A percentile compares a stretch with the other conserved stretches of the same genome.
These are phyloP conservation scores for Emiliania huxleyi DNA, from an alignment of 78 protist genomes.

Conservation along the genomic window DNA sequence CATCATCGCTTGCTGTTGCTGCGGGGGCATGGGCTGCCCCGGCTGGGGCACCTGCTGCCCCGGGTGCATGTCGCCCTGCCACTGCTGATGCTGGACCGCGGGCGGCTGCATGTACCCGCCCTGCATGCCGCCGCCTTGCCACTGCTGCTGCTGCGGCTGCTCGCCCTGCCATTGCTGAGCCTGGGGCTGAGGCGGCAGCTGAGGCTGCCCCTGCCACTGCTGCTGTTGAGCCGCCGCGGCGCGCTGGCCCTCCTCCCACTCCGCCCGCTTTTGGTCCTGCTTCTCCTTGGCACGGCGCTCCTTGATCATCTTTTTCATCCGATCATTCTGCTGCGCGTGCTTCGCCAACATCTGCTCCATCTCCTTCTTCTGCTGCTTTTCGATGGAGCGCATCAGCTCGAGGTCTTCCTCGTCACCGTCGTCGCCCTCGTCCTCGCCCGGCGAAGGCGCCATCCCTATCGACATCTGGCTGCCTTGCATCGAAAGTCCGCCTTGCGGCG, in stretches of 20 bases:
- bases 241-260: too few species aligned
- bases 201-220: too few species aligned
- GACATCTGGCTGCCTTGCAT: too few species aligned
- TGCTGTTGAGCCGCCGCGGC: too few species aligned
- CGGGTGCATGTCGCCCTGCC: background rate
- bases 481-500: too few species aligned
- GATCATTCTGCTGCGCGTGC: background rate
- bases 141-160: background rate
- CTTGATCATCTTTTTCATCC: background rate
- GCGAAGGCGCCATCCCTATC: too few species aligned
- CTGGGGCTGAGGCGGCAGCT: background rate
- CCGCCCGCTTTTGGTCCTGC: background rate
- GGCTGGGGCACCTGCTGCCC: background rate
- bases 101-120: background rate
- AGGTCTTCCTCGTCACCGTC: background rate
- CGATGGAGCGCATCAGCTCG: background rate
- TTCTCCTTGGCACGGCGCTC: background rate
- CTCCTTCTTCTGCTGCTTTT: background rate
- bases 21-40: background rate
- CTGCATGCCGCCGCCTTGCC: background rate
- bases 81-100: too few species aligned
- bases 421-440: background rate
- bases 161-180: background rate
- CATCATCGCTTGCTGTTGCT: background rate
- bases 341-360: background rate